Evolutionary conservation across 1,139 yeast genomes (phyloP), one percentile per base, ranked within the genome.

Genomic region (Pichia norvegensis): DNA sequence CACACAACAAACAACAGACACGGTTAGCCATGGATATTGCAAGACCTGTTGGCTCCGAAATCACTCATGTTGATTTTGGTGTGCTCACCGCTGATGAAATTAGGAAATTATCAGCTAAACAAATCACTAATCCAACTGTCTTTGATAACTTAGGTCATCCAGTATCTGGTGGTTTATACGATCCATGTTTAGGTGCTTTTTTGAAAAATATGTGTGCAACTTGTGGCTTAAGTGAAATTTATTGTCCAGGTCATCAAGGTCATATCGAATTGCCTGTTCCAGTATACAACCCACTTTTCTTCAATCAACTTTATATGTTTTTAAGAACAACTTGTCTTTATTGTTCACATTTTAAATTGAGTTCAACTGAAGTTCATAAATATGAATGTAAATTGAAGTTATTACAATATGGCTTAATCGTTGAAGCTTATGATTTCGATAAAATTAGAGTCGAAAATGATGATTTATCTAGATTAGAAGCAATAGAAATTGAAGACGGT

Each of bases 201-300:
- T 72, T 87, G 53, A 75, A 84, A 63, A 86, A 90, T 63, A 72
- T 85, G 55, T 90, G 99, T 76, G 75, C 94, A 27, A 92, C 98
- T 2, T 94, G 99, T 76, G 97, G 97, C 25, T 72, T 92, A 52
- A 96, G 88, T 63, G 97, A 92, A 57, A 80, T 85, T 61, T 83
- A 79, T 60, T 94, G 99, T 69, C 97, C 97, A 3, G 99, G 99
- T 35, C 99, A 94, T 66, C 88, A 87, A 68, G 99, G 99, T 49
- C 98, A 94, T 66, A 88, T 94, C 50, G 97, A 92, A 64, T 75
- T 94, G 55, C 98, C 98, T 10, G 83, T 87, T 36, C 95, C 97
- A 6, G 95, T 87, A 41, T 94, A 88, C 70, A 92, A 88, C 63
- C 97, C 98, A 17, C 69, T 94, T 59, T 92, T 94, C 62, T 92